Base-by-base conservation (phyloP, 2,329 filamentous ascomycete species). In the Colletotrichum magnum region DNA sequence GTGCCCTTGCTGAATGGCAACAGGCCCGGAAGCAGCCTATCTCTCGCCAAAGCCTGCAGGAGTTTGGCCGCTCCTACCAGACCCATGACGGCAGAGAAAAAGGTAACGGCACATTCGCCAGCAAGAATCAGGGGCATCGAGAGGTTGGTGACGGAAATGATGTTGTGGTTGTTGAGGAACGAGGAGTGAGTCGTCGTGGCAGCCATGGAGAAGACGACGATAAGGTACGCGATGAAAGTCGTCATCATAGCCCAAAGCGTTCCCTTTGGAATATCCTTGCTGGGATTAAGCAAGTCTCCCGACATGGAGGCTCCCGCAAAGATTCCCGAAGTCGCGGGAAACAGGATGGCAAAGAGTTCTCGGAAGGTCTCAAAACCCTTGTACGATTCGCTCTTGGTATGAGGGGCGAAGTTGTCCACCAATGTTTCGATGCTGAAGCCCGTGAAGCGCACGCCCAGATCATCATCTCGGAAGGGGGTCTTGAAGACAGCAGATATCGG, bases 61-160 rank as follows among this genome's bases (percentile, higher is more conserved):
- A 97, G 87, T 77, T 96, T 97, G 32, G 94, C 92, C 6, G 93
- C 92, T 1, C 93, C 94, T 72, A 97, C 93, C 47, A 97, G 87
- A 4, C 94, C 94, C 92, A 97, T 97, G 59, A 97, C 79, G 5
- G 93, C 91, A 0, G 94, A 97, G 81, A 97, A 97, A 74, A 95
- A 90, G 1, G 92, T 92, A 1, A 93, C 93, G 2, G 94, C 92
- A 73, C 94, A 92, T 79, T 97, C 94, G 66, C 94, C 94, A 1
- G 94, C 88, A 3, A 97, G 86, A 28, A 97, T 90, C 5, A 96
- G 76, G 3, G 89, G 83, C 0, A 89, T 87, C 16, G 92, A 96
- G n/a, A 94, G 75, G 75, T 92, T 97, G n/a, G 90, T 92, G 69
- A 94, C 85, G 74, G 94, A 92, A 58, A 97, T 92, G 57, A 97